Conservation (phyloP, 2,329 filamentous ascomycete genomes). For the Bertia moriformis region DNA sequence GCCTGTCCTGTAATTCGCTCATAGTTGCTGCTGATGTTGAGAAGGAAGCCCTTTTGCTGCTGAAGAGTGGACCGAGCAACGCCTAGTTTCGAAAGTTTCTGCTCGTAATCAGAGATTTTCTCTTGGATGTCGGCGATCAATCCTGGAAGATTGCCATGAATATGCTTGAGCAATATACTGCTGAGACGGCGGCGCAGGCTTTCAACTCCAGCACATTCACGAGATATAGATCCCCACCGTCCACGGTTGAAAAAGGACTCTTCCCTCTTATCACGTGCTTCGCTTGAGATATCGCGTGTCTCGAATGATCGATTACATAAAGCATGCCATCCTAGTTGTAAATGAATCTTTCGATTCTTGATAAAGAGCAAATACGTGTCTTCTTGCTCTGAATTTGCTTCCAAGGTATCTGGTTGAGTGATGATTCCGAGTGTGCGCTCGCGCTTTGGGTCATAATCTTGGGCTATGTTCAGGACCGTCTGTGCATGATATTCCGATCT, state of each 20-base stretch:
- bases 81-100: background rate
- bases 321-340: background rate
- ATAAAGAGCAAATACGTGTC: background rate
- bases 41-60: background rate
- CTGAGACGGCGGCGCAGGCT: background rate
- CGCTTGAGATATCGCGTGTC: background rate
- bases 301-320: background rate
- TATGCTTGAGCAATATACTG: background rate
- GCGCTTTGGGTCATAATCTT: background rate
- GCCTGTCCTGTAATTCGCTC: background rate
- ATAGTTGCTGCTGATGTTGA: background rate
- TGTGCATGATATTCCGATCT: conserved; percentile 29
- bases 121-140: background rate
- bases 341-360: background rate
- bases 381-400: background rate
- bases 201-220: background rate
- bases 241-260: background rate
- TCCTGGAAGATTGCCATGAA: background rate
- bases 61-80: background rate
- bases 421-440: background rate
- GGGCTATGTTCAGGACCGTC: conserved; percentile 2
- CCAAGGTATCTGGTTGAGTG: background rate
- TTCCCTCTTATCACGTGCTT: background rate
- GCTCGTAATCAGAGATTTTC: background rate
- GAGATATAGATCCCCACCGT: background rate